Conservation (phyloP, 306 rosid species). For the Mimosa pudica region DNA sequence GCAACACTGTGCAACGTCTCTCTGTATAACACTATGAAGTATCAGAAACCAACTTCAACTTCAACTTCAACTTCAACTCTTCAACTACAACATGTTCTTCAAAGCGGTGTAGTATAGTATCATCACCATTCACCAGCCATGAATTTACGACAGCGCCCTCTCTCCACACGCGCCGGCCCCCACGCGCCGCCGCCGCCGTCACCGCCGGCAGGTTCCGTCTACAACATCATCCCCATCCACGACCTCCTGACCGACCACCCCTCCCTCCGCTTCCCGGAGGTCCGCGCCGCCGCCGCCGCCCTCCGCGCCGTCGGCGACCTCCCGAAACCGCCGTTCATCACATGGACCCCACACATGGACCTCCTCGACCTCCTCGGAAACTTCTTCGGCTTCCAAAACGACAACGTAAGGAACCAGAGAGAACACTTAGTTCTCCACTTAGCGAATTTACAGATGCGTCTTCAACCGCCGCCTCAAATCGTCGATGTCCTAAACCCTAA, state of each 20-base stretch:
- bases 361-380: constrained; percentile 77
- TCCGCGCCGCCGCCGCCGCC: constrained; percentile 83
- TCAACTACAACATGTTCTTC: constrained; percentile 21
- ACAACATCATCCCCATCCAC: constrained; percentile 89
- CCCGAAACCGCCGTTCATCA: constrained; percentile 60
- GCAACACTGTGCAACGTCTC: too few relatives aligned
- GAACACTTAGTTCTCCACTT: constrained; percentile 94
- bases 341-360: constrained; percentile 66
- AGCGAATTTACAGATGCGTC: constrained; percentile 92
- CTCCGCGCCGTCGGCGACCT: constrained; percentile 79
- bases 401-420: constrained; percentile 88
- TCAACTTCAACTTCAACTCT: too few relatives aligned
- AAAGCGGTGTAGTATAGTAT: background rate
- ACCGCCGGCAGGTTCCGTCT: constrained; percentile 40
- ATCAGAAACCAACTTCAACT: too few relatives aligned
- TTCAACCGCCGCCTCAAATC: constrained; percentile 49
- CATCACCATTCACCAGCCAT: constrained; percentile 11
- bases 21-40: too few relatives aligned
- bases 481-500: constrained; percentile 53
- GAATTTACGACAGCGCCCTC: constrained; percentile 43
- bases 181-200: constrained; percentile 32
- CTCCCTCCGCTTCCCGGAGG: constrained; percentile 75
- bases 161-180: constrained; percentile 30
- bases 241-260: constrained; percentile 77
- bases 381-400: constrained; percentile 75